Percentiles rank a stretch among this genome's conserved stretches.
phyloP scores from a whole-genome alignment of 441 rosid genomes.

The Pelargonium cotyledonis region DNA sequence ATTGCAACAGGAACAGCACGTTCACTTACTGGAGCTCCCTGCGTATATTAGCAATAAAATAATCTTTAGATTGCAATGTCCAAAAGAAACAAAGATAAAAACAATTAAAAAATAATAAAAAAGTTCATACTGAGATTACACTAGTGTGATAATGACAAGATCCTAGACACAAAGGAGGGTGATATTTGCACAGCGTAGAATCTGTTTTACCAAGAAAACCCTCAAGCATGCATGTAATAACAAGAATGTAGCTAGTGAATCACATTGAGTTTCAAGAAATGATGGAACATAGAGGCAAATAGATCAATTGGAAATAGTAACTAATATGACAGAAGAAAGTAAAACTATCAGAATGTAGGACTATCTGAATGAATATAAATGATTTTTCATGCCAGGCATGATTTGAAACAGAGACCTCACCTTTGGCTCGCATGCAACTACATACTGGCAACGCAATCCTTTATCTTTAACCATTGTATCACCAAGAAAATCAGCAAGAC shows the following conservation, averaged over 20 bases:
- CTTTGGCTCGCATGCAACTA: conserved; percentile 94
- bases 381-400: not conserved
- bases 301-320: not conserved
- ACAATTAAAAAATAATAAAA: conserved; percentile 3
- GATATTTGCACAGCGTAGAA: not conserved
- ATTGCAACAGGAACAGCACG: conserved; percentile 99
- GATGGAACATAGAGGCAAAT: not conserved
- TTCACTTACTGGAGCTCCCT: conserved; percentile 98
- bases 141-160: not conserved
- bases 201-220: not conserved
- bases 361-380: not conserved
- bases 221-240: not conserved
- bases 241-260: not conserved
- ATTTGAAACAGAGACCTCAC: conserved; percentile 35
- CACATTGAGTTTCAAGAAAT: not conserved
- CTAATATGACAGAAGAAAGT: not conserved
- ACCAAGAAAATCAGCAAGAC: conserved; percentile 94
- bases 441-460: conserved; percentile 96
- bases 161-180: not conserved
- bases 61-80: conserved; percentile 12
- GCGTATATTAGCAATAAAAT: conserved; percentile 33
- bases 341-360: not conserved
- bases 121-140: not conserved
- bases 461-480: conserved; percentile 95
- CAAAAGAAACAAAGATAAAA: conserved; percentile 15